A percentile compares a stretch with the other conserved stretches of the same genome.
Evolutionary conservation across 2,329 filamentous ascomycete species (phyloP).

Genomic region (Aspergillus sp.): DNA sequence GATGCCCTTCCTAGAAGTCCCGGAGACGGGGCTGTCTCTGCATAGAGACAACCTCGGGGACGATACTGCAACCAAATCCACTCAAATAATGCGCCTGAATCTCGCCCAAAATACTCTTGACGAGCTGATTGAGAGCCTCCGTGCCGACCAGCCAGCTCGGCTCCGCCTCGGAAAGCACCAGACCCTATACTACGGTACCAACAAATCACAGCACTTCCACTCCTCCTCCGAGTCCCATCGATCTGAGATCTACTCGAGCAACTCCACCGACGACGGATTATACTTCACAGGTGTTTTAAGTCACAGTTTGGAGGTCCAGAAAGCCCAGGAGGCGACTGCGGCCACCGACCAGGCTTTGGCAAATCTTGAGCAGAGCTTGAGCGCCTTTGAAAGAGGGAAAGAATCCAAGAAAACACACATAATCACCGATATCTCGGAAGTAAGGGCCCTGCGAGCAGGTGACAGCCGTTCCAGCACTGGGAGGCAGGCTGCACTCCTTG

Average conservation of each 20-base stretch:
- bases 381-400: constrained; percentile 59
- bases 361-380: constrained; percentile 59
- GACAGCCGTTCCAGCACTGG: constrained; percentile 32
- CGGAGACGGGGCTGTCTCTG: constrained; percentile 43
- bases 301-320: constrained; percentile 57
- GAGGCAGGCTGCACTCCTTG: constrained; percentile 27
- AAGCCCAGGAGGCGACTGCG: constrained; percentile 55
- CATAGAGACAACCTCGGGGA: constrained; percentile 31
- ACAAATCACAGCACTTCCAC: constrained; percentile 57
- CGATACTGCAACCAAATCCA: constrained; percentile 32
- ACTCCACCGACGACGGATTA: constrained; percentile 45
- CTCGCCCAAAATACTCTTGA: constrained; percentile 46
- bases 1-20: constrained; percentile 40
- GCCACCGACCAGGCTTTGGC: constrained; percentile 61
- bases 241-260: constrained; percentile 58
- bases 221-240: constrained; percentile 54
- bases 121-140: constrained; percentile 46
- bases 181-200: constrained; percentile 59
- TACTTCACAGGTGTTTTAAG: constrained; percentile 59
- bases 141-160: constrained; percentile 44
- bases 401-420: constrained; percentile 56
- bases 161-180: constrained; percentile 51
- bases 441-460: constrained; percentile 37
- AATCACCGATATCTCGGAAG: constrained; percentile 38
- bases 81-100: constrained; percentile 49